These are phyloP conservation scores for Colletotrichum eleusines DNA, from an alignment of 2,329 filamentous ascomycete species.

Conservation along the genomic window DNA sequence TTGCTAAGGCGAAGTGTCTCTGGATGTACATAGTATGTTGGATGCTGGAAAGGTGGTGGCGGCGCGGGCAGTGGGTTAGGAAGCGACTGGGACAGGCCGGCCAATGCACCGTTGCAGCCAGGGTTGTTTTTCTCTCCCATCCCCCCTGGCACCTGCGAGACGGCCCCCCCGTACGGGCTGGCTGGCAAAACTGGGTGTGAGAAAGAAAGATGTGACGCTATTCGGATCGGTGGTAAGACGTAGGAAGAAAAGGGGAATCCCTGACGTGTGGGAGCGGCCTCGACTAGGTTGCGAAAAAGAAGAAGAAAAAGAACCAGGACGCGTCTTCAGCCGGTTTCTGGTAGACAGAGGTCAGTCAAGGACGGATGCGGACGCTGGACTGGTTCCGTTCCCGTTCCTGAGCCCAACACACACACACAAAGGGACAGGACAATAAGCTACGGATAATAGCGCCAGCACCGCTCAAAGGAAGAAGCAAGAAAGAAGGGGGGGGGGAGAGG, in stretches of 20 bases:
- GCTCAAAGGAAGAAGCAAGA: neutral
- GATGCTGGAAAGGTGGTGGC: conserved; percentile 2
- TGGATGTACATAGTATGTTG: no score
- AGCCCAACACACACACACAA: neutral
- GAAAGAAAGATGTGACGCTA: neutral
- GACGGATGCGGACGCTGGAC: no score
- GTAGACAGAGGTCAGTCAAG: neutral
- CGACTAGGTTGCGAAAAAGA: neutral
- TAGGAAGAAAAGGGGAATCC: conserved; percentile 15
- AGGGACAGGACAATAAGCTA: neutral
- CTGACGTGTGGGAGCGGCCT: neutral
- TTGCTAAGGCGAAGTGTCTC: conserved; percentile 6
- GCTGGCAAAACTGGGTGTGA: neutral
- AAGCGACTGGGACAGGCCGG: conserved; percentile 4
- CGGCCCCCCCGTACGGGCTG: neutral
- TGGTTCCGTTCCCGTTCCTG: neutral
- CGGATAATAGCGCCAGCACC: neutral
- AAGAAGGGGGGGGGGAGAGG: no score
- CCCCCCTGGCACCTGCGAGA: no score
- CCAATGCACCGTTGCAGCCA: conserved; percentile 5
- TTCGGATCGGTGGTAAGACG: conserved; percentile 16
- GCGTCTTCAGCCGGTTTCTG: neutral
- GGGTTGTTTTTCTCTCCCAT: no score
- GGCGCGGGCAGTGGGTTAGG: conserved; percentile 1
- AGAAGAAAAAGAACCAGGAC: neutral